These are phyloP conservation scores for Metschnikowia proteae DNA, from an alignment of 805 yeast genomes.

Conservation along the genomic window DNA sequence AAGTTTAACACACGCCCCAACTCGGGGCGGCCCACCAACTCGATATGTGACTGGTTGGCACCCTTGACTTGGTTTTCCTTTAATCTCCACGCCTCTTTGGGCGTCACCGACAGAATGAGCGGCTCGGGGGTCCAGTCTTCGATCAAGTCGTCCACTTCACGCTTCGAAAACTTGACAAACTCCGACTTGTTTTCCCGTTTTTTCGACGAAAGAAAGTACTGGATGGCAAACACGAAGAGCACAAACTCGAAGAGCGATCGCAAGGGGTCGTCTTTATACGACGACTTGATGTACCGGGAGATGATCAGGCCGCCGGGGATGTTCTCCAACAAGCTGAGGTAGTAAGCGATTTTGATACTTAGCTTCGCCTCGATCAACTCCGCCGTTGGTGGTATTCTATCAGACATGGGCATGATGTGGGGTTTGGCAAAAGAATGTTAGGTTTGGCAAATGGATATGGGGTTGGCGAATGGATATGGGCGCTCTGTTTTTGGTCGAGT, in stretches of 20 bases:
- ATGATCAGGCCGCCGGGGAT: conserved; percentile 58
- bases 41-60: conserved; percentile 42
- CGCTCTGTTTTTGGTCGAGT: no score
- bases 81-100: conserved; percentile 58
- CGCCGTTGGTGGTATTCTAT: conserved; percentile 34
- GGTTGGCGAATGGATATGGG: no score
- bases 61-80: conserved; percentile 59
- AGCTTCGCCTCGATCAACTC: conserved; percentile 33
- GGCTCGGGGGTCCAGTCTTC: conserved; percentile 94
- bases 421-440: conserved; percentile 13
- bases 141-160: conserved; percentile 76
- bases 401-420: neutral
- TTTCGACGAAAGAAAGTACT: conserved; percentile 76
- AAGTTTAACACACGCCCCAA: conserved; percentile 52
- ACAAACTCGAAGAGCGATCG: conserved; percentile 79
- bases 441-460: conserved; percentile 14
- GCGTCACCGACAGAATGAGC: conserved; percentile 53
- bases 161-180: conserved; percentile 52
- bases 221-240: conserved; percentile 74
- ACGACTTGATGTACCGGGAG: conserved; percentile 70
- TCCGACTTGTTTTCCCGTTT: conserved; percentile 72
- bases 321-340: conserved; percentile 33
- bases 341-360: conserved; percentile 32
- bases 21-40: conserved; percentile 25
- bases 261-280: conserved; percentile 91